Base-by-base conservation (phyloP, 2,329 filamentous ascomycete species). In the Mycocentrospora acerina region DNA sequence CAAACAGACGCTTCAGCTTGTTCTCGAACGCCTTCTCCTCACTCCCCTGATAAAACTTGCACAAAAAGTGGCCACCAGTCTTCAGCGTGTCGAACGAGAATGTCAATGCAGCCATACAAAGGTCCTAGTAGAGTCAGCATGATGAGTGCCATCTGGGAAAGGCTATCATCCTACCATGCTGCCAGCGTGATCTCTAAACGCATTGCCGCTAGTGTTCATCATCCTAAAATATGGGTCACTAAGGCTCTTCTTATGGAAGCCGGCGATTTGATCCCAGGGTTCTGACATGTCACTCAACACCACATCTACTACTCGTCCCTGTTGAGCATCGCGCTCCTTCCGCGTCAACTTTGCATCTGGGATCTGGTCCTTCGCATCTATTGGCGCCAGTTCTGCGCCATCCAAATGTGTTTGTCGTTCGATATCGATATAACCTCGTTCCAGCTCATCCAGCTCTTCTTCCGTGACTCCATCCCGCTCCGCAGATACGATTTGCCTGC, bases 211-310 rank as follows among this genome's bases (percentile, higher is more conserved):
- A 57, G 91, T 96, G 71, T 98, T 98, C 90, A 96, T 95, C 85
- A 98, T 86, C 93, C 93, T 98, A 79, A 73, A 69, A 82, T 94
- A 93, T 51, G 90, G 89, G 81, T 93, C 86, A 91, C 85, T 95
- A 81, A 96, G 79, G 76, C 84, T 95, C 74, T 82, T 89, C 75
- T 86, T 85, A 74, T 81, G 85, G 74, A 87, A 90, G 62, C 85
- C 85, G 61, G 78, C 77, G 36, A 80, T 86, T 74, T 88, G 86
- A 59, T 82, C 77, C 90, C 90, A 96, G 85, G 93, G 90, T 78
- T 79, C 91, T 81, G 84, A 98, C 93, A 98, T 98, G 80, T 98
- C 93, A 82, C 89, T 95, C 65, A 98, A 75, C 65, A 98, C 88
- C 63, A 98, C 81, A 72, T 97, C 88, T 51, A 96, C 90, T 60